These are phyloP conservation scores for Trichaptum fuscoviolaceum DNA, from an alignment of 768 basidiomycete species.

Conservation along the genomic window DNA sequence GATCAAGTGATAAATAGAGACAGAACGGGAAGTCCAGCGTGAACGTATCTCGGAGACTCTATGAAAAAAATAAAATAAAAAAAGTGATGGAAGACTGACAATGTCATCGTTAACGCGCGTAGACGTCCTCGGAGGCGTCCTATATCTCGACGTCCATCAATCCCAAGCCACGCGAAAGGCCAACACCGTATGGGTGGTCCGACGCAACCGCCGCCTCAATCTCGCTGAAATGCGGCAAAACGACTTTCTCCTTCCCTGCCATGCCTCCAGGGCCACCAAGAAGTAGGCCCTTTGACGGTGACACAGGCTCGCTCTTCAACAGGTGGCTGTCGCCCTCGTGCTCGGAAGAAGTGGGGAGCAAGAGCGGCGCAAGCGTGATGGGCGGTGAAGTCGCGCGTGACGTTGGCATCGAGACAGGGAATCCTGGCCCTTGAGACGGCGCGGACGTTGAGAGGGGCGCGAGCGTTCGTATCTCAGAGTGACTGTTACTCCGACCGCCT, in stretches of 20 bases:
- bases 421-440: slow-evolving; percentile 12
- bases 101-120: not conserved
- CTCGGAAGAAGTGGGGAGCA: slow-evolving; percentile 31
- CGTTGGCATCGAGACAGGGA: slow-evolving; percentile 35
- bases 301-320: slow-evolving; percentile 7
- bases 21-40: not conserved
- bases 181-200: not conserved
- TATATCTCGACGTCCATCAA: not conserved
- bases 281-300: slow-evolving; percentile 11
- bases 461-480: slow-evolving; percentile 21
- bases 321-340: slow-evolving; percentile 3
- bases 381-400: slow-evolving; percentile 67
- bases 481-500: slow-evolving; percentile 19
- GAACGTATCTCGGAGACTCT: not conserved
- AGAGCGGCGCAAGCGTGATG: slow-evolving; percentile 66
- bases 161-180: not conserved
- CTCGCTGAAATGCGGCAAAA: slow-evolving; percentile 58
- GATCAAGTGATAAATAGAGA: not conserved
- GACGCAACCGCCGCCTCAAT: slow-evolving; percentile 46
- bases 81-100: not conserved
- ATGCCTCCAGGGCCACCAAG: slow-evolving; percentile 5
- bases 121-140: not conserved
- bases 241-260: slow-evolving; percentile 33
- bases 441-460: slow-evolving; percentile 7
- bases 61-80: not conserved